Evolutionary conservation across 805 yeast genomes (phyloP).

Genomic region (Candida mattraensis): DNA sequence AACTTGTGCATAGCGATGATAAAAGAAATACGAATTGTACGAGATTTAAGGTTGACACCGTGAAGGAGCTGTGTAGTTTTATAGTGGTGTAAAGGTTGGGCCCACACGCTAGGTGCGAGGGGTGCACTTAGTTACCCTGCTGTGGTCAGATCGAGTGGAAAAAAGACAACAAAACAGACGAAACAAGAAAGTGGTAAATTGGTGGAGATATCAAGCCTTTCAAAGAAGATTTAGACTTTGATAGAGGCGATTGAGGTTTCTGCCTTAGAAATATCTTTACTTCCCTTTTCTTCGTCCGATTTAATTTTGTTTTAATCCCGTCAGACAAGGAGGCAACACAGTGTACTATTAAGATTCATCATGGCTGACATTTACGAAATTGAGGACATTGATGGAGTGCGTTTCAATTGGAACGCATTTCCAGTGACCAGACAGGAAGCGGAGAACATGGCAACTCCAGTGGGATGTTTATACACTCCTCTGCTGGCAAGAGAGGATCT

Average conservation of each 20-base stretch:
- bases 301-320: no score
- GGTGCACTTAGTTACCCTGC: slow-evolving; percentile 18
- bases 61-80: no score
- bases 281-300: no score
- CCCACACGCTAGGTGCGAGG: slow-evolving; percentile 9
- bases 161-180: slow-evolving; percentile 14
- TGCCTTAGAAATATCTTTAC: no score
- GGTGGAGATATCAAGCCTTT: no score
- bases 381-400: slow-evolving; percentile 63
- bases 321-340: slow-evolving; percentile 6
- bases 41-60: not conserved
- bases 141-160: slow-evolving; percentile 9
- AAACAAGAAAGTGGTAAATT: slow-evolving; percentile 11
- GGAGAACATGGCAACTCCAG: slow-evolving; percentile 87
- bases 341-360: slow-evolving; percentile 5
- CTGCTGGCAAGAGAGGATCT: slow-evolving; percentile 74
- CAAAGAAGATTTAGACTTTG: no score
- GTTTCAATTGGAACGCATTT: slow-evolving; percentile 82
- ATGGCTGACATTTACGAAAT: slow-evolving; percentile 55
- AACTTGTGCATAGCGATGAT: not conserved
- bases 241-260: no score
- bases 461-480: slow-evolving; percentile 95
- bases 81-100: no score
- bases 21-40: not conserved
- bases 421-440: slow-evolving; percentile 91